Evolutionary conservation across 192 early-diverging fungal genomes (phyloP), one percentile per base, ranked within the genome.

Genomic region (Coemansia asiatica): DNA sequence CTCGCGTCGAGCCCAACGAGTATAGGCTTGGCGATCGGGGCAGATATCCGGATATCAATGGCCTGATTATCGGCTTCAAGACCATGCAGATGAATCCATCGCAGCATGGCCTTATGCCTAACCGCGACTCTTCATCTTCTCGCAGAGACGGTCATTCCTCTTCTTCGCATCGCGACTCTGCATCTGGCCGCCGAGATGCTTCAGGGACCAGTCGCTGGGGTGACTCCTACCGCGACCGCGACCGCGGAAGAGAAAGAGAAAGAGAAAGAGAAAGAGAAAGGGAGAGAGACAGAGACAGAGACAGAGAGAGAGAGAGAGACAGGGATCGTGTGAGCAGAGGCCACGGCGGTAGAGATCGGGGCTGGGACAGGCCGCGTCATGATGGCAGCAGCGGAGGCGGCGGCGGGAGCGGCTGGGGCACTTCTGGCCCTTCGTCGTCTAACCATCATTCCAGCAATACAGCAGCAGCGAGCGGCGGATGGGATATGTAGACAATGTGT

Each of bases 61-160:
- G 86, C 21, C 61, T 95, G 56, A 87, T 91, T 44, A 84, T 87
- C 47, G 86, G 87, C 6, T 94, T 90, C 75, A 94, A 97, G 72
- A 69, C 72, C 23, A 85, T 89, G 75, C 83, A 87, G 69, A 79
- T 76, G 64, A 84, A 82, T 25, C 25, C 69, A 6, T 21, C 44
- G 25, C 35, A 21, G 31, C 13, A 22, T 27, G 61, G 44, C 28
- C 33, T 40, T 23, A 25, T 50, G 27, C 31, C 35, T 53, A 46
- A 2, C 23, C 31, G 33, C 63, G 36, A 29, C 31, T 48, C 31
- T 29, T 35, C 64, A n/a, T n/a, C n/a, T 22, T 54, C 51, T 25
- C 26, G 18, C 55, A 29, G 28, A 6, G 55, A 26, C 18, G 26
- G 27, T 10, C 26, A 28, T 16, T 25, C n/a, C 6, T 22, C 53